Base-by-base conservation (phyloP, 2,329 filamentous ascomycete species). In the Aspergillus fructus region DNA sequence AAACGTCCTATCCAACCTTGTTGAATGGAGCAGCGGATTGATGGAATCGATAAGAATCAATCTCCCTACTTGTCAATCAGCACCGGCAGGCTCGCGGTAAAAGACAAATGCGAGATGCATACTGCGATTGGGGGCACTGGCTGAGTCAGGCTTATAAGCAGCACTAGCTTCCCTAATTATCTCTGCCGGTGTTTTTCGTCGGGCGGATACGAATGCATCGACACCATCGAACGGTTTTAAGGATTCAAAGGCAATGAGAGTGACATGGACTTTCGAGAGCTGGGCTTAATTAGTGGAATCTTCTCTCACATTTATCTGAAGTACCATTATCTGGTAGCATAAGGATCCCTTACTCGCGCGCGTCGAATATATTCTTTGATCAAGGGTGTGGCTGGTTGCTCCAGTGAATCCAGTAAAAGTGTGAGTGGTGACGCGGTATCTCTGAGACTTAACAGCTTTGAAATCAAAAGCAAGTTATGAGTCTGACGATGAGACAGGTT, bases 341-440 rank as follows among this genome's bases (percentile, higher is more conserved):
- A 21, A 5, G 5, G 5, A 17, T 15, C n/a, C 65, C 76, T 58
- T 65, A 89, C 90, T 79, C 88, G 90, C 54, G 89, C 91, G 66
- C 93, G 83, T 47, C 81, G 79, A 53, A 90, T 84, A 73, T 93
- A 90, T 73, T 96, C 92, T 17, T 79, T 76, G 2, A 93, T 62
- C 4, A 96, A 76, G 0, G 87, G 87, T 30, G 80, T 81, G 6
- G 87, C 90, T 24, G 87, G 86, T 75, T 96, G 92, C 76, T 96
- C 91, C 30, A 97, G 80, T 34, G 83, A 90, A 74, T 97, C 93
- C 56, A 96, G 81, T 3, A 97, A 76, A 24, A 97, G 79, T 0
- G 93, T 97, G 68, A 97, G 86, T 3, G 93, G 93, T 49, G 91
- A 96, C 13, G 89, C 86, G 56, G 85, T 86, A 73, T 94, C 89